These are phyloP conservation scores for Pseudotulostoma volvatum DNA, from an alignment of 495 filamentous ascomycete species.

Conservation along the genomic window DNA sequence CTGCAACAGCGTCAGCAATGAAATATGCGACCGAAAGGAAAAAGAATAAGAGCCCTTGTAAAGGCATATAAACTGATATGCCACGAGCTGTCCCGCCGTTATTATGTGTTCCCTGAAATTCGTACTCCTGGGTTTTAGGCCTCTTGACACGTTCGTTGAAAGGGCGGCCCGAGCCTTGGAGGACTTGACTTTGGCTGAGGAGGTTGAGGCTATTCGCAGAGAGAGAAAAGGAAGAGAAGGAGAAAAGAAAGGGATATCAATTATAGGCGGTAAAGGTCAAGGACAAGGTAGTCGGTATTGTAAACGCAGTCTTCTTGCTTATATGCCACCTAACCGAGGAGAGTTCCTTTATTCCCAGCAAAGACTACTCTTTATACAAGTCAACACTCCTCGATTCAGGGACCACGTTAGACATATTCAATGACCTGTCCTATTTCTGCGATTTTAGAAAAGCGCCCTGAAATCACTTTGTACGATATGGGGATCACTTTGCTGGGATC, in stretches of 20 bases:
- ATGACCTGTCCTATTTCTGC: not conserved
- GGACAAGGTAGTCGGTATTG: not conserved
- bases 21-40: not conserved
- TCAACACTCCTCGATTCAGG: not conserved
- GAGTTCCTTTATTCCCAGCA: not conserved
- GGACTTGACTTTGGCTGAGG: not conserved
- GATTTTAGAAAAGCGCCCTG: not conserved
- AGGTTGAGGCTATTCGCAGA: not conserved
- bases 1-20: not conserved
- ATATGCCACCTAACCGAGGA: not conserved
- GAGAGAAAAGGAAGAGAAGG: not conserved
- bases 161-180: not conserved
- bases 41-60: not conserved
- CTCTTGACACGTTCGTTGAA: not conserved
- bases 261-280: not conserved
- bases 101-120: not conserved
- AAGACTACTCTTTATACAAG: not conserved
- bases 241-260: not conserved
- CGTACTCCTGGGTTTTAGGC: not conserved
- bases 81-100: not conserved
- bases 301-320: not conserved
- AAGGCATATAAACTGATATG: not conserved
- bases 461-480: not conserved
- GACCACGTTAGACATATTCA: not conserved
- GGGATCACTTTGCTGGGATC: conserved; percentile 3